Evolutionary conservation across 352 stramenopile species (phyloP), one percentile per base, ranked within the genome.

Genomic region (Phytopythium oedochilum): DNA sequence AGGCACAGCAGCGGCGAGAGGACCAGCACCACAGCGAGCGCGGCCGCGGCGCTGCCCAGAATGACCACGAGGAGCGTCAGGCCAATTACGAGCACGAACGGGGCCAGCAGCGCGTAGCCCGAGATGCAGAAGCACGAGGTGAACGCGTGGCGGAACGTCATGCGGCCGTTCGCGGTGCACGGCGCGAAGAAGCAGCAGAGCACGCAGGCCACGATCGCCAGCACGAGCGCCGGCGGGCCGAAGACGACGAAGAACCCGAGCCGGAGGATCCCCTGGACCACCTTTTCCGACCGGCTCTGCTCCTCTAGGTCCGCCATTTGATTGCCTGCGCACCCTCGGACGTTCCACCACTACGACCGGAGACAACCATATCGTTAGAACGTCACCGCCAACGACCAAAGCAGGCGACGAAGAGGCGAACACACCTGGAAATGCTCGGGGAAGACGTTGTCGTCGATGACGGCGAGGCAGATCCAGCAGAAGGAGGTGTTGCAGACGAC

Each of bases 401-500:
- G 20, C n/a, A 35, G 17, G 22, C 10, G 45, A n/a, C 29, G 18
- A 10, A 18, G 29, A 7, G 17, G 5, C 12, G 23, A 40, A 31
- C 39, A 35, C 64, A 85, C 74, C 64, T 91, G 75, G 57, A 95
- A 97, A 57, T 97, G 90, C 26, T 85, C 71, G 1, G 89, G 88
- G 40, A 96, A 96, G 18, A 89, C 76, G 23, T 73, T 75, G 49
- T 87, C 83, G 48, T 96, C 89, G 36, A 97, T 83, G 32, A 91
- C 53, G 53, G 75, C 60, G 22, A 78, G 66, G 28, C 90, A 97
- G 26, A 96, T 81, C 87, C 88, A 97, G 64, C 90, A 97, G 62
- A 96, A 97, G 56, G 83, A 82, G 28, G 72, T 87, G 20, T 60
- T 70, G 63, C 88, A 97, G 26, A 82, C 78, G 15, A 80, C 69